Evolutionary conservation across 1,139 yeast species (phyloP), one percentile per base, ranked within the genome.

Genomic region (Diutina pseudorugosa): DNA sequence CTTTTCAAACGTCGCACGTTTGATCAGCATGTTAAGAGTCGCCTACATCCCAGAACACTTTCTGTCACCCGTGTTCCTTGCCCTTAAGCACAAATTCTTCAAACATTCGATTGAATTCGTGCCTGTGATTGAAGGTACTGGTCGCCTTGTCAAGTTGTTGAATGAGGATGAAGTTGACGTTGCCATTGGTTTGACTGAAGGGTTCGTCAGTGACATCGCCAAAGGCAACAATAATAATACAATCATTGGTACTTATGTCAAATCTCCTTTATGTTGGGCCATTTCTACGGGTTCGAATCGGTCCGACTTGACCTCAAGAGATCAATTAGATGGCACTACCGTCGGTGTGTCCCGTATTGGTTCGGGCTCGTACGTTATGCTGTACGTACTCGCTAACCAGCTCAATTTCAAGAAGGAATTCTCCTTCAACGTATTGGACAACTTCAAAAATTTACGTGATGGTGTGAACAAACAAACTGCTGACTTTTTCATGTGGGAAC

Each of bases 401-500:
- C 72, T 75, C 57, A 62, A 71, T 18, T 80, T 80, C 61, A 47
- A 60, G 4, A 63, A 67, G 49, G 82, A 85, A 1, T 81, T 76
- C 61, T 73, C 69, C 1, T 85, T 80, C 64, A 81, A 80, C 25
- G 71, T 84, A 20, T 73, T 83, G 57, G 74, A 83, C 59, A 86
- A 79, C 57, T 90, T 90, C 67, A 76, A 79, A 62, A 85, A 84
- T 62, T 74, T 90, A 60, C 75, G 97, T 57, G 88, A 80, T 55
- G 83, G 91, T 1, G 97, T 89, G 44, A 88, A 88, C 66, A 65
- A 68, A 41, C 66, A 73, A 21, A 58, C 53, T 41, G 75, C 85
- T 51, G 97, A 90, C 64, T 95, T 94, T 1, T 90, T 90, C 67
- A 86, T 90, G 95, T 90, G 97, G 97, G 97, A 90, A 62, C 79